A percentile compares a stretch with the other conserved stretches of the same genome.
Evolutionary conservation across 208 protist genomes (phyloP).

Genomic region (Trypanosoma congolense): DNA sequence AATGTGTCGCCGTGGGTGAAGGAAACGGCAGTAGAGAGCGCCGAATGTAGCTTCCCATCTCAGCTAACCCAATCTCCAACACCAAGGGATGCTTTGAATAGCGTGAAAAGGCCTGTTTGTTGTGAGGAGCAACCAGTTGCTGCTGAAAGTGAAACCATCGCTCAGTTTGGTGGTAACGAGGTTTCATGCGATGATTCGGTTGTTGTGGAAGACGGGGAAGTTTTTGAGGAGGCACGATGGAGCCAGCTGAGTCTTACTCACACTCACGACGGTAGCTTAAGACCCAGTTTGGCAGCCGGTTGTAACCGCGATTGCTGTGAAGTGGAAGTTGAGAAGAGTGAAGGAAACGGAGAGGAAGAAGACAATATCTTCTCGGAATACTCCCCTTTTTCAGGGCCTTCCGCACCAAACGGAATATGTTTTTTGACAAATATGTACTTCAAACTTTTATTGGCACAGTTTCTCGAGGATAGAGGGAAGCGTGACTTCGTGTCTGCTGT

Average conservation of each 20-base stretch:
- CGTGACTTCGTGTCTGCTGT: constrained; percentile 2
- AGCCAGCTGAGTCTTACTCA: neutral
- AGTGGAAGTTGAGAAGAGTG: too few relatives aligned
- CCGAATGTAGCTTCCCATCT: too few relatives aligned
- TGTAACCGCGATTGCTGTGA: too few relatives aligned
- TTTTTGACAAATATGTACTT: constrained; percentile 6
- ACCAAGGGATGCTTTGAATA: too few relatives aligned
- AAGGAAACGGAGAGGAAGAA: too few relatives aligned
- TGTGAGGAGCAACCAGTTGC: too few relatives aligned
- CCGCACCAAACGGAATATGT: constrained; percentile 1
- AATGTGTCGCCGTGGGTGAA: constrained; percentile 1
- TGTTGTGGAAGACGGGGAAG: neutral
- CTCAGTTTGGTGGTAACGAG: neutral
- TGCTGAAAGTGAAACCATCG: too few relatives aligned
- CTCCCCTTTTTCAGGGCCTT: neutral
- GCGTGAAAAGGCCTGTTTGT: too few relatives aligned
- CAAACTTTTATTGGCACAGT: constrained; percentile 2
- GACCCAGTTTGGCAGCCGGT: too few relatives aligned
- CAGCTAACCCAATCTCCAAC: too few relatives aligned
- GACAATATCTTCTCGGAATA: too few relatives aligned
- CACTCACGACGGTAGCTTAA: neutral
- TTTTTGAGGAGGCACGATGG: neutral
- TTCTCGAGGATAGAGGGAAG: neutral
- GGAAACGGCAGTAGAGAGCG: neutral
- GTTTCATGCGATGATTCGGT: neutral